Conservation (phyloP, 2,329 filamentous ascomycete species). For the Colletotrichum nymphaeae region DNA sequence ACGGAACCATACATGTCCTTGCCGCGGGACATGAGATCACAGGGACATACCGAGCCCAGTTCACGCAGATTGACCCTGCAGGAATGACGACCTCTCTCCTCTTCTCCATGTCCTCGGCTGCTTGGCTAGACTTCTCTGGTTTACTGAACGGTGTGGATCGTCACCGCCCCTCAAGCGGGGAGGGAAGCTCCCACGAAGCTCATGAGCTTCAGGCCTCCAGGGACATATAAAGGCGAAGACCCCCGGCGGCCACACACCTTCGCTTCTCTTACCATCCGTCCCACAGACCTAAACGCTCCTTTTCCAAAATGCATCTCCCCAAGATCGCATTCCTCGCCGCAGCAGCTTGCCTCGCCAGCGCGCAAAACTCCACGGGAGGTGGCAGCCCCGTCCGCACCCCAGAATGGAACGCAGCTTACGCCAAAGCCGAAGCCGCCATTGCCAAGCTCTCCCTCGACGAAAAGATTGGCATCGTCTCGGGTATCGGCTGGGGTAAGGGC, state of each 20-base stretch:
- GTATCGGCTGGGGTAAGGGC: conserved; percentile 79
- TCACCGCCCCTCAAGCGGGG: neutral
- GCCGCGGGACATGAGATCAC: conserved; percentile 21
- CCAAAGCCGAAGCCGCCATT: conserved; percentile 75
- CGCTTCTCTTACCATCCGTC: too few species aligned
- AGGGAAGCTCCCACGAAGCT: neutral
- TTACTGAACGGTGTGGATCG: conserved; percentile 15
- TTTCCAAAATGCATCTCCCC: conserved; percentile 24
- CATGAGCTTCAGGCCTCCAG: neutral
- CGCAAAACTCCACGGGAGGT: conserved; percentile 17
- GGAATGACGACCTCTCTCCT: conserved; percentile 1
- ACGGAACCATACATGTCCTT: neutral
- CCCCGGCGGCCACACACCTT: neutral
- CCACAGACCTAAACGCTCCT: too few species aligned
- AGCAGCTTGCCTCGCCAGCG: conserved; percentile 29
- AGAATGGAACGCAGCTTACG: conserved; percentile 75
- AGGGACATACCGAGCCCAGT: neutral
- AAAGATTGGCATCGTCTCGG: conserved; percentile 84
- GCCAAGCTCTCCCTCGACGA: conserved; percentile 77
- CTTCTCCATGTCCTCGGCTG: conserved; percentile 8
- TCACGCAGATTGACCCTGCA: neutral
- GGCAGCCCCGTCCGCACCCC: conserved; percentile 15
- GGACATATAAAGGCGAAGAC: conserved; percentile 5
- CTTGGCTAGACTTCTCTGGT: conserved; percentile 9
- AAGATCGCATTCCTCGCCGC: conserved; percentile 33